A percentile compares a stretch with the other conserved stretches of the same genome.
Conservation (phyloP, 2,329 filamentous ascomycete species). For the Emmonsia crescens region DNA sequence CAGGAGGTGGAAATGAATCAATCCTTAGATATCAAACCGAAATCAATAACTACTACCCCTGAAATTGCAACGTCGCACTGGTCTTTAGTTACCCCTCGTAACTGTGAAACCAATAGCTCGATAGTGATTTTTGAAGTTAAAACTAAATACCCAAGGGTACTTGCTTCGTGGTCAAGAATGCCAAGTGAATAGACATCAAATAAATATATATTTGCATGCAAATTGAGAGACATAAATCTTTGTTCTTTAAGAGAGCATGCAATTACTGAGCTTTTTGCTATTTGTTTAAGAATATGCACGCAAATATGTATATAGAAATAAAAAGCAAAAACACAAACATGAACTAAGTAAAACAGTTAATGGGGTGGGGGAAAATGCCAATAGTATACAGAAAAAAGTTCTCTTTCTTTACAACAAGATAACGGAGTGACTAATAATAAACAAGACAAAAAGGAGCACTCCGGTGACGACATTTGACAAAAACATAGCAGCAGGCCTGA, state of each 20-base stretch:
- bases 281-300: background rate
- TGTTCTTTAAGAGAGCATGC: background rate
- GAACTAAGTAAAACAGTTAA: background rate
- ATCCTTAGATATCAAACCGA: background rate
- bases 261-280: background rate
- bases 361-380: background rate
- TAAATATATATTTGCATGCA: background rate
- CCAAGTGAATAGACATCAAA: background rate
- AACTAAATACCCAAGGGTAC: background rate
- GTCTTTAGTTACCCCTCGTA: background rate
- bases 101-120: background rate
- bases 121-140: background rate
- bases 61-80: background rate
- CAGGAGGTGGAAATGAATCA: too few relatives aligned
- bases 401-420: background rate
- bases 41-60: background rate
- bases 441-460: background rate
- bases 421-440: background rate
- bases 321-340: background rate
- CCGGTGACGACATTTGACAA: background rate
- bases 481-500: background rate
- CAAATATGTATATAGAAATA: background rate
- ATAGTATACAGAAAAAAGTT: background rate
- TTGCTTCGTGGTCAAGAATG: background rate
- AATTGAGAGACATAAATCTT: background rate